These are phyloP conservation scores for Aspergillus affinis DNA, from an alignment of 495 filamentous ascomycete species.

Conservation along the genomic window DNA sequence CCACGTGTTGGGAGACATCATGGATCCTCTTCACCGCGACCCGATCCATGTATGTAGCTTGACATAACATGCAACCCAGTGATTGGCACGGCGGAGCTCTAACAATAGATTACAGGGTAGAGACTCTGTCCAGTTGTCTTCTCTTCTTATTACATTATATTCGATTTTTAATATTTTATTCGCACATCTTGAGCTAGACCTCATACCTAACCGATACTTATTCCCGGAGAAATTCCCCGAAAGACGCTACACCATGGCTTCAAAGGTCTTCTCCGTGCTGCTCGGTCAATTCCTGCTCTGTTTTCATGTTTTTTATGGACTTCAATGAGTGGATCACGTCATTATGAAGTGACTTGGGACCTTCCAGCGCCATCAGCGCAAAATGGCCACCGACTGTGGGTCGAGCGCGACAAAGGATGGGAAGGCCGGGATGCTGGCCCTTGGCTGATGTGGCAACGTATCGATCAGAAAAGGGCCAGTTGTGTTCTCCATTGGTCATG, in stretches of 20 bases:
- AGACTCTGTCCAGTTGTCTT: neutral
- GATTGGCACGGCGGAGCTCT: neutral
- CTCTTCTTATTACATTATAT: neutral
- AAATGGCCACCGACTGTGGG: conserved; percentile 59
- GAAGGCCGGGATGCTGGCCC: conserved; percentile 36
- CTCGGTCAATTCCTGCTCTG: conserved; percentile 3
- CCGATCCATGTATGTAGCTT: neutral
- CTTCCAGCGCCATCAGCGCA: conserved; percentile 47
- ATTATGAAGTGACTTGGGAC: conserved; percentile 28
- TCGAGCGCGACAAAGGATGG: conserved; percentile 49
- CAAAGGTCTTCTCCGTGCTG: conserved; percentile 16
- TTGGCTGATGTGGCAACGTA: conserved; percentile 38
- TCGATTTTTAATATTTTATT: neutral
- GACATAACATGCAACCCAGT: neutral
- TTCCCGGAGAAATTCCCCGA: neutral
- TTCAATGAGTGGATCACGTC: conserved; percentile 14
- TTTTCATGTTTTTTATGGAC: neutral
- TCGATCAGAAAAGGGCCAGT: conserved; percentile 49
- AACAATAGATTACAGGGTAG: neutral
- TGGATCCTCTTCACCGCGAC: neutral
- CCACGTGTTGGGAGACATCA: neutral
- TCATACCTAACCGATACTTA: too few species aligned
- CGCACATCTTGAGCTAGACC: neutral
- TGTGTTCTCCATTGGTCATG: conserved; percentile 49
- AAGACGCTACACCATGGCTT: neutral